Percentiles rank a stretch among this genome's conserved stretches.
phyloP scores from a whole-genome alignment of 2,329 filamentous ascomycete species.

The Aspergillus fijiensis region DNA sequence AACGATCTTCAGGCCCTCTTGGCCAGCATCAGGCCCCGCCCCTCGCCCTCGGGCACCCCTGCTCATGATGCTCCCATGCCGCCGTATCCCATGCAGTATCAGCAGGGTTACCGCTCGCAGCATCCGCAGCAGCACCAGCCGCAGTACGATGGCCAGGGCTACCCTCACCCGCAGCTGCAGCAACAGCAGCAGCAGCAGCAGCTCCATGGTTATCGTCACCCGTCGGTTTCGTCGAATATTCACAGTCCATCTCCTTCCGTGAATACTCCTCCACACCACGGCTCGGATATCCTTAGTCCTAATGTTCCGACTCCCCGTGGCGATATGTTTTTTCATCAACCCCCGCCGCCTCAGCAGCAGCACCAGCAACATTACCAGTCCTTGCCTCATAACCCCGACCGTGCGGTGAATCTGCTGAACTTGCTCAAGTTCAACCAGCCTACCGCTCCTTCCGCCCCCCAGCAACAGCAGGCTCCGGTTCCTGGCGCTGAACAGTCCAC shows the following conservation, averaged over 20 bases:
- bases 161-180: constrained; percentile 31
- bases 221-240: constrained; percentile 58
- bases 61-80: constrained; percentile 30
- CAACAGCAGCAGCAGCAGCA: constrained; percentile 25
- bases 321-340: constrained; percentile 43
- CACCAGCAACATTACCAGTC: constrained; percentile 38
- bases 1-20: constrained; percentile 49
- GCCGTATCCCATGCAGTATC: constrained; percentile 31
- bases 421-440: constrained; percentile 64
- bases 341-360: constrained; percentile 38
- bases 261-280: constrained; percentile 56
- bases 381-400: constrained; percentile 44
- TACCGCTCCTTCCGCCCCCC: constrained; percentile 28
- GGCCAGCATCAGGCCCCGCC: constrained; percentile 46
- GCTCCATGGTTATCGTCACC: constrained; percentile 51
- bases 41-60: constrained; percentile 33
- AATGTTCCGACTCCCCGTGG: constrained; percentile 47
- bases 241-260: constrained; percentile 54
- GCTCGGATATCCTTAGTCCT: constrained; percentile 60
- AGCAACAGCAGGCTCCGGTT: constrained; percentile 33
- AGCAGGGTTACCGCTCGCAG: constrained; percentile 32
- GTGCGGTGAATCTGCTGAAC: constrained; percentile 61
- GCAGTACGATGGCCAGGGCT: constrained; percentile 29
- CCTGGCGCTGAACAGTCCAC: constrained; percentile 26
- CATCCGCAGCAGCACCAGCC: constrained; percentile 17